Percentiles rank a stretch among this genome's conserved stretches.
Evolutionary conservation across 2,329 filamentous ascomycete species (phyloP).

Genomic region (Daldinia eschscholtzii): DNA sequence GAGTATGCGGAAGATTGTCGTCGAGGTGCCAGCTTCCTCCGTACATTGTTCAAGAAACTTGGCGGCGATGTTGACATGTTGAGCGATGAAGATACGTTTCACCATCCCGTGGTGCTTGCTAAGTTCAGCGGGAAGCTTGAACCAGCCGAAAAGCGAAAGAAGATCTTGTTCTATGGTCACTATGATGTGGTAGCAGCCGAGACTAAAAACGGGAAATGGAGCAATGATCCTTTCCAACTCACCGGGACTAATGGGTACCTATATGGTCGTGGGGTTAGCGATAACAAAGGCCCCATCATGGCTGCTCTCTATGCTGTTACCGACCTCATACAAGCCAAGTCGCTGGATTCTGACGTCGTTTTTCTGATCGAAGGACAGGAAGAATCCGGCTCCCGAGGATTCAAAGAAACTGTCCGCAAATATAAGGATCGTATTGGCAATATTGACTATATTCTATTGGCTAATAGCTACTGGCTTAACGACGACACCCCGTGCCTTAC

Average conservation of each 20-base stretch:
- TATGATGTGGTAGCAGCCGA: conserved; percentile 97
- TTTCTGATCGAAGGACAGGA: conserved; percentile 98
- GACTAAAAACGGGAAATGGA: conserved; percentile 84
- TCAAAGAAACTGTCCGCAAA: conserved; percentile 82
- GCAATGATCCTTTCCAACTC: conserved; percentile 88
- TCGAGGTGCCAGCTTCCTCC: conserved; percentile 89
- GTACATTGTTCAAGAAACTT: conserved; percentile 90
- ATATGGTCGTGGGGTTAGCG: conserved; percentile 95
- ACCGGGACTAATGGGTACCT: conserved; percentile 91
- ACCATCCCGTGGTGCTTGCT: conserved; percentile 94
- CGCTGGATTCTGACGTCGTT: conserved; percentile 86
- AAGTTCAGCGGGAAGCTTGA: conserved; percentile 83
- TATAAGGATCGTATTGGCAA: conserved; percentile 88
- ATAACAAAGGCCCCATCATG: conserved; percentile 97
- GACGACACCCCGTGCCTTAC: conserved; percentile 96
- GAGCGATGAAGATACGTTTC: conserved; percentile 76
- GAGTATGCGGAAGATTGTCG: conserved; percentile 93
- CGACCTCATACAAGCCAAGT: conserved; percentile 86
- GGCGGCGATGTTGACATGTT: conserved; percentile 92
- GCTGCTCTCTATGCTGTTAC: conserved; percentile 94
- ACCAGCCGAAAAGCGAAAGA: conserved; percentile 76
- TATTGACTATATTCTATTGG: conserved; percentile 93
- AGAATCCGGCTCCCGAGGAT: conserved; percentile 92
- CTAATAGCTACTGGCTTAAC: conserved; percentile 99
- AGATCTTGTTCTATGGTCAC: conserved; percentile 95